These are phyloP conservation scores for Escovopsis sp. DNA, from an alignment of 2,329 filamentous ascomycete genomes.

Conservation along the genomic window DNA sequence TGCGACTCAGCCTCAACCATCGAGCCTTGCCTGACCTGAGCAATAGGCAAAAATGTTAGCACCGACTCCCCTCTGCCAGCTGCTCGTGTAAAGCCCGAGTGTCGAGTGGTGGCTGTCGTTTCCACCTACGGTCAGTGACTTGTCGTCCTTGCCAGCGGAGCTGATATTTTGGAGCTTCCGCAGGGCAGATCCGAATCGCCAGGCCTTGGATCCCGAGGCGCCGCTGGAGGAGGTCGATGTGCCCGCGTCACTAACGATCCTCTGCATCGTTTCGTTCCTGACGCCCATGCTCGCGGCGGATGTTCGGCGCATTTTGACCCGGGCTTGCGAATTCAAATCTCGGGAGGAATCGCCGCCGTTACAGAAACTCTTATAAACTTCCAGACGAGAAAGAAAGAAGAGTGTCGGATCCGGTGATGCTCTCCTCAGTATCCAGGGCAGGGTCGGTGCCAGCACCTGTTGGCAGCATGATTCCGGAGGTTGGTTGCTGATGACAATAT, in stretches of 20 bases:
- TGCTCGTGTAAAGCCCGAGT: constrained; percentile 1
- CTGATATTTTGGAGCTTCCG: constrained; percentile 9
- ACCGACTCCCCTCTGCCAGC: constrained; percentile 2
- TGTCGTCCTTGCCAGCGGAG: constrained; percentile 9
- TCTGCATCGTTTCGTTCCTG: constrained; percentile 14
- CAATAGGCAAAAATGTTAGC: neutral
- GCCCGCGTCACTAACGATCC: constrained; percentile 14
- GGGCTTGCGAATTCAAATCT: neutral
- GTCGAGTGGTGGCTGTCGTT: no score
- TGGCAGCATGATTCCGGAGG: constrained; percentile 5
- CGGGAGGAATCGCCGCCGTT: no score
- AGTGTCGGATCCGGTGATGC: no score
- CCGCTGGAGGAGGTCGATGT: constrained; percentile 7
- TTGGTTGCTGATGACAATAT: no score
- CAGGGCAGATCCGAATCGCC: constrained; percentile 10
- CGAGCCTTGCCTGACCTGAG: constrained; percentile 1
- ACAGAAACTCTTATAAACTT: no score
- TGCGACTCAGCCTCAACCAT: constrained; percentile 12
- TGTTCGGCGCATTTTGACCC: neutral
- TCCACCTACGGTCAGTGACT: constrained; percentile 6
- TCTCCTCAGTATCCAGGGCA: constrained; percentile 5
- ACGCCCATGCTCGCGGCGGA: neutral
- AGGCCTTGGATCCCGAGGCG: constrained; percentile 8
- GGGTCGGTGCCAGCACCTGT: constrained; percentile 6
- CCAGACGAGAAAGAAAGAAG: neutral